phyloP scores from a whole-genome alignment of 148 eudicot genomes.

The Silene latifolia region DNA sequence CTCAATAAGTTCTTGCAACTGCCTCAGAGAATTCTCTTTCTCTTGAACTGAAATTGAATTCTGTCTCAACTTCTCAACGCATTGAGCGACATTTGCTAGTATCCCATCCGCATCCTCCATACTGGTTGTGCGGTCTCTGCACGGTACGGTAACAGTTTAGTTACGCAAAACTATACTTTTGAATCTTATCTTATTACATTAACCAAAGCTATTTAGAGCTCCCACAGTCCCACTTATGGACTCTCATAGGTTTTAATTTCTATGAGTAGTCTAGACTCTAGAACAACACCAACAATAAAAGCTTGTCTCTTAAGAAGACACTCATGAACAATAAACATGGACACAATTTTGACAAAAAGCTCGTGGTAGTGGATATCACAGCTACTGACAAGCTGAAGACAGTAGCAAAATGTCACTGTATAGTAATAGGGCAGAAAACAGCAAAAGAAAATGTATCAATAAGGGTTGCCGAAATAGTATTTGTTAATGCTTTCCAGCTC shows the following conservation, averaged over 20 bases:
- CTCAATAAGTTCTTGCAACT: constrained; percentile 78
- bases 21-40: constrained; percentile 74
- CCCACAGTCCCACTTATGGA: not conserved
- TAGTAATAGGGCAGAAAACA: not conserved
- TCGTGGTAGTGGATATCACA: not conserved
- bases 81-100: constrained; percentile 94
- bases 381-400: not conserved
- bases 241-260: not conserved
- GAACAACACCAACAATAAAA: not conserved
- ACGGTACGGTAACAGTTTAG: constrained; percentile 14
- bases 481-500: not conserved
- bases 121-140: constrained; percentile 87
- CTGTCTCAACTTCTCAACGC: constrained; percentile 95
- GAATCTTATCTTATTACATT: too few species aligned
- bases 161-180: not conserved
- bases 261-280: constrained; percentile 7
- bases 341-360: not conserved
- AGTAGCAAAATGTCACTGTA: not conserved
- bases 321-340: not conserved
- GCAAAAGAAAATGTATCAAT: not conserved
- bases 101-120: constrained; percentile 99
- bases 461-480: not conserved
- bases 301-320: not conserved
- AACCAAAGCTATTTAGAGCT: not conserved
- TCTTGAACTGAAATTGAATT: constrained; percentile 73